Evolutionary conservation across 345 rosid genomes (phyloP), one percentile per base, ranked within the genome.

Genomic region (Clarkia xantiana): DNA sequence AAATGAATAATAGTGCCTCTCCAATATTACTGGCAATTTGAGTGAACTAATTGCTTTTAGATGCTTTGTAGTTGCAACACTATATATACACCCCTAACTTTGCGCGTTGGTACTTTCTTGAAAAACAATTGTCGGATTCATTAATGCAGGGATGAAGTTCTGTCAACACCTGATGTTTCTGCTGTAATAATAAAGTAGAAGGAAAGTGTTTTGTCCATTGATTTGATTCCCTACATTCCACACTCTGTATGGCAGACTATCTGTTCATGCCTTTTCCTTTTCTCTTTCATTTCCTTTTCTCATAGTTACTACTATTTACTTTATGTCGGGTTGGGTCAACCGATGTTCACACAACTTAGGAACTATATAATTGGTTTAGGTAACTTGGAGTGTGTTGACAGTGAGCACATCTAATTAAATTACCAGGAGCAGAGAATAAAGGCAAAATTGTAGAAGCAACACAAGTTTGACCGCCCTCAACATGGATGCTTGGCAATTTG

Each of bases 161-260:
- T 91, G 76, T 91, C 90, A 44, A 84, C 94, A 13, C 94, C 93
- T 52, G 94, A 85, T 51, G 96, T 86, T 65, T 91, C 90, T 56
- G 90, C 86, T 69, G 94, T 91, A 9, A 91, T 91, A 56, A 65
- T 90, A 56, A 76, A 81, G 73, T 63, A 79, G 69, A 80, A 84
- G 87, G 96, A 64, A 66, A 20, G 41, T 48, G 8, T 13, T 39
- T 52, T 45, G 58, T 44, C 46, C 41, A n/a, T n/a, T 56, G 9
- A n/a, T n/a, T 41, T 49, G 41, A 25, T 34, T 18, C 18, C 7
- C 9, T n/a, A n/a, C 18, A 49, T 29, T n/a, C 11, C n/a, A 4
- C 1, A 11, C 36, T 25, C 9, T 19, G 14, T 9, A 12, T 19
- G 11, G 38, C 2, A 47, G 0, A 29, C 43, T 57, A 15, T 50